These are phyloP conservation scores for Vicia sativa DNA, from an alignment of 306 rosid species.

Conservation along the genomic window DNA sequence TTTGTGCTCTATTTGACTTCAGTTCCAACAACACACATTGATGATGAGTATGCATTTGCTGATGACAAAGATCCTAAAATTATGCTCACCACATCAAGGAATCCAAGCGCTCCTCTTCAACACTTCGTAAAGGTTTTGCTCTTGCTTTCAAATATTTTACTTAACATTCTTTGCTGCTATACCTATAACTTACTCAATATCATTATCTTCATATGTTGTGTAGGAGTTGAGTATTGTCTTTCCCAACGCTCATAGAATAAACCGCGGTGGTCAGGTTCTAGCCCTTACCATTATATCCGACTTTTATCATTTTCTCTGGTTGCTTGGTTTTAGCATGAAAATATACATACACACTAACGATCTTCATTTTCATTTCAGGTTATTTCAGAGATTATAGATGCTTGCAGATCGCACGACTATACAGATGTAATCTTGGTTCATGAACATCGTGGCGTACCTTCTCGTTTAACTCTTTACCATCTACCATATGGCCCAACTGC, in stretches of 20 bases:
- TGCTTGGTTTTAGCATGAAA: background rate
- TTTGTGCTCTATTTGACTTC: no score
- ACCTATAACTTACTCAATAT: background rate
- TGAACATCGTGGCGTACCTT: slow-evolving; percentile 96
- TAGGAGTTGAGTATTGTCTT: slow-evolving; percentile 84
- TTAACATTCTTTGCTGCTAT: background rate
- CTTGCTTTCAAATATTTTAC: background rate
- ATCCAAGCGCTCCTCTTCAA: no score
- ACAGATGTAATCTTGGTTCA: slow-evolving; percentile 87
- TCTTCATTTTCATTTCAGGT: slow-evolving; percentile 55
- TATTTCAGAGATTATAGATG: slow-evolving; percentile 80
- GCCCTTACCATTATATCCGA: no score
- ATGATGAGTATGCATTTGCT: no score
- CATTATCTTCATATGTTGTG: slow-evolving; percentile 24
- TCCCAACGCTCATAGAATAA: slow-evolving; percentile 87
- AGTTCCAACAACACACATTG: no score
- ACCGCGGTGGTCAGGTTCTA: slow-evolving; percentile 97
- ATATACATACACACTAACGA: background rate
- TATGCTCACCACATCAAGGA: no score
- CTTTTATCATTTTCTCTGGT: no score
- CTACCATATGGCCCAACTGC: slow-evolving; percentile 96
- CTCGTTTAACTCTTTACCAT: slow-evolving; percentile 81
- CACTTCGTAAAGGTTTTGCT: slow-evolving; percentile 71
- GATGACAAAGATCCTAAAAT: no score
- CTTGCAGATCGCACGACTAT: slow-evolving; percentile 83